Evolutionary conservation across 176 grass and related monocot species (phyloP), one percentile per base, ranked within the genome.

Genomic region (Oryza brachyantha): DNA sequence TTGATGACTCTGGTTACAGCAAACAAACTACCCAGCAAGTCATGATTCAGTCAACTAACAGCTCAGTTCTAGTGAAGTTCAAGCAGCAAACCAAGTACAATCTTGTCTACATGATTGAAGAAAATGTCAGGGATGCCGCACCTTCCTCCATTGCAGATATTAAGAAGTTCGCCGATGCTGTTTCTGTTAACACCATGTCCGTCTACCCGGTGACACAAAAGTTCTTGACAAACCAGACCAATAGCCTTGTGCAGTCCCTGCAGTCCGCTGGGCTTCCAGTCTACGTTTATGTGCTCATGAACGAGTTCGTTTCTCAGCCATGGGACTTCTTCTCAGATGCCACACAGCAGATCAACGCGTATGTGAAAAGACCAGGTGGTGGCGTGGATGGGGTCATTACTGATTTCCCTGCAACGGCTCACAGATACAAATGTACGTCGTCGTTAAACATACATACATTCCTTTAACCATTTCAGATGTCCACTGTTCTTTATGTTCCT

Each of bases 371-470:
- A 59, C 22, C 79, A 32, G 72, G 55, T 80, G 89, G 71, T 48
- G 80, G 70, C 13, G 94, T 93, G 58, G 94, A 97, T 22, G 89
- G 94, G 5, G 3, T 97, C 68, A 93, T 97, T 79, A 97, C 94
- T 4, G 94, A 97, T 74, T 97, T 88, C 78, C 91, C 91, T 17
- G 74, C 39, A 14, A 97, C 94, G 16, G 91, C 86, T 79, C 80
- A 64, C 29, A 74, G 81, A 79, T 97, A 93, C 81, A 97, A 85
- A 83, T 67, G 92, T 94, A 84, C 0, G 80, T 86, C 17, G n/a
- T 66, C 5, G 21, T 29, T 60, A 16, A 16, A 35, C 62, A 45
- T 69, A 13, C 46, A 69, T 21, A 3, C 8, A 17, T 3, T 60
- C 27, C 12, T 76, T 31, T 50, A n/a, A 46, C 41, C 11, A 61